phyloP scores from a whole-genome alignment of 148 eudicot species.

The Agrostemma githago region DNA sequence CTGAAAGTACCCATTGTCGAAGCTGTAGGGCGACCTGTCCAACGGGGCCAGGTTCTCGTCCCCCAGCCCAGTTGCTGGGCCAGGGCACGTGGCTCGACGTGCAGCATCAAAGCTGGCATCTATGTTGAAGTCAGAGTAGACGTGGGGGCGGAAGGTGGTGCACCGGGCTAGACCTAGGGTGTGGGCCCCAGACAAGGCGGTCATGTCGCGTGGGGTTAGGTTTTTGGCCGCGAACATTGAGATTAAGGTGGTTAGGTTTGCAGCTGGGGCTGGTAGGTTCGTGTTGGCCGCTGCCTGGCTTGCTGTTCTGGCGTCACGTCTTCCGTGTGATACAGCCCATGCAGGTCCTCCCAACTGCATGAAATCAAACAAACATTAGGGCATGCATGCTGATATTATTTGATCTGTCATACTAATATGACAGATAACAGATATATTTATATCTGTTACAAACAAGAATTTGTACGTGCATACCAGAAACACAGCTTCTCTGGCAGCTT shows the following conservation, averaged over 20 bases:
- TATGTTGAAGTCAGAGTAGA: conserved; percentile 39
- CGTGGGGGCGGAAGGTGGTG: conserved; percentile 30
- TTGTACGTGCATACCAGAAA: conserved; percentile 8
- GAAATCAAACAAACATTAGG: too few species aligned
- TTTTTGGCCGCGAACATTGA: conserved; percentile 35
- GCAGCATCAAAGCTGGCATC: conserved; percentile 20
- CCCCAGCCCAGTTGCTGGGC: conserved; percentile 20
- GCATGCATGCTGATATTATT: too few species aligned
- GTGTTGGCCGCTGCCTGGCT: conserved; percentile 35
- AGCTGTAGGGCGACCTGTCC: conserved; percentile 32
- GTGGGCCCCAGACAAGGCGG: conserved; percentile 52
- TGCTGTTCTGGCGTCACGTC: conserved; percentile 45
- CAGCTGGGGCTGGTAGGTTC: conserved; percentile 42
- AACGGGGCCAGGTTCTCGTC: conserved; percentile 39
- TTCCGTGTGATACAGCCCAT: conserved; percentile 49
- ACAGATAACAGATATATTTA: not conserved
- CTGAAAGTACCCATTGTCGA: conserved; percentile 37
- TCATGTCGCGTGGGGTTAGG: conserved; percentile 39
- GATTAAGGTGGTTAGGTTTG: conserved; percentile 34
- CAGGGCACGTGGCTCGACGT: conserved; percentile 32
- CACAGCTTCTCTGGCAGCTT: conserved; percentile 34
- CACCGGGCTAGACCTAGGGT: conserved; percentile 48
- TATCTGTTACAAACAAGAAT: not conserved
- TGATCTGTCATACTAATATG: too few species aligned
- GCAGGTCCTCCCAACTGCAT: conserved; percentile 41